Evolutionary conservation across 176 grass and related monocot genomes (phyloP).

Genomic region (Phoenix dactylifera): DNA sequence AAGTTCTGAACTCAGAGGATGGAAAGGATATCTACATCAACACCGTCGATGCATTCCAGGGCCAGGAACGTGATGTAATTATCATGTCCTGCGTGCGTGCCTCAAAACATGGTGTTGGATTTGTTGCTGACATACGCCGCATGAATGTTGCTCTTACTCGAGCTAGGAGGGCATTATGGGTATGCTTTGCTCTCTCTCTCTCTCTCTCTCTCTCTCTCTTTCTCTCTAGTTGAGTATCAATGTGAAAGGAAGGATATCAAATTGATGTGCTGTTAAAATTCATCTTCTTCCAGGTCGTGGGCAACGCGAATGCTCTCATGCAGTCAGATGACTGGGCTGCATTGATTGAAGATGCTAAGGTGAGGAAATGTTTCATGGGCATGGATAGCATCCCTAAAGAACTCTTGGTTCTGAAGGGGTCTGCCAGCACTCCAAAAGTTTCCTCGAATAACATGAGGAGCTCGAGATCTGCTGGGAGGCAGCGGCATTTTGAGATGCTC

Average conservation of each 20-base stretch:
- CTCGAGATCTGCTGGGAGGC: constrained; percentile 54
- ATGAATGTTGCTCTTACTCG: constrained; percentile 99
- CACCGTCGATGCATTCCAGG: constrained; percentile 98
- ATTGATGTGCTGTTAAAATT: not conserved
- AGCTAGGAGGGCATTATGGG: constrained; percentile 90
- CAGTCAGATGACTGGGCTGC: constrained; percentile 92
- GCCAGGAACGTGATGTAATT: constrained; percentile 95
- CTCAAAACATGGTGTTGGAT: constrained; percentile 89
- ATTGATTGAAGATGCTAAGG: constrained; percentile 79
- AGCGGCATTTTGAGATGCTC: constrained; percentile 46
- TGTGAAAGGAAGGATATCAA: too few species aligned
- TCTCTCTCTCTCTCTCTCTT: constrained; percentile 13
- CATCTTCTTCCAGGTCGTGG: constrained; percentile 58
- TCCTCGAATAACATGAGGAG: constrained; percentile 50
- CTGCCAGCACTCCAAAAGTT: constrained; percentile 44
- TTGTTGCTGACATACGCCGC: constrained; percentile 95
- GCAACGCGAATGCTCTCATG: constrained; percentile 91
- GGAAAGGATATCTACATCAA: constrained; percentile 99
- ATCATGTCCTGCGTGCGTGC: constrained; percentile 99
- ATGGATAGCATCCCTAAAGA: constrained; percentile 90
- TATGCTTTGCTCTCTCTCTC: constrained; percentile 21
- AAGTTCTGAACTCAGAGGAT: constrained; percentile 74
- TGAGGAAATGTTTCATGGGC: constrained; percentile 80
- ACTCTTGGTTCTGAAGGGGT: constrained; percentile 44
- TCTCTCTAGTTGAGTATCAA: not conserved